Percentiles rank a stretch among this genome's conserved stretches.
Conservation (phyloP, 805 yeast species). For the Lipomyces kockii region DNA sequence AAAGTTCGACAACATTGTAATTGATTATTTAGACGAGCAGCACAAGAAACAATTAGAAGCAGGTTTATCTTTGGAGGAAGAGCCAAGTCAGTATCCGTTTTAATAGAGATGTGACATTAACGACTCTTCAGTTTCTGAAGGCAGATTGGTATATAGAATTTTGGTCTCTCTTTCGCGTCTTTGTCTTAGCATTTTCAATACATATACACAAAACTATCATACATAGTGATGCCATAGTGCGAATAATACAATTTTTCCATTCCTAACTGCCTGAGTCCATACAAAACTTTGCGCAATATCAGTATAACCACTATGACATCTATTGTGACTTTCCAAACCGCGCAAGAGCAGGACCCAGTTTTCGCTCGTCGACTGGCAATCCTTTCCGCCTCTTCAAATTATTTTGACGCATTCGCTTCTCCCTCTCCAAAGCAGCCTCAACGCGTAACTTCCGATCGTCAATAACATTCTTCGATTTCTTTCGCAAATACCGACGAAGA, state of each 20-base stretch:
- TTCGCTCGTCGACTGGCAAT: slow-evolving; percentile 25
- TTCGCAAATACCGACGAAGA: slow-evolving; percentile 76
- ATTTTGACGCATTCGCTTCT: slow-evolving; percentile 70
- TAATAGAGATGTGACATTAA: slow-evolving; percentile 10
- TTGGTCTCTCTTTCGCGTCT: background rate
- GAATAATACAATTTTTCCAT: too few species aligned
- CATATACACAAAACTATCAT: background rate
- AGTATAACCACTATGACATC: background rate
- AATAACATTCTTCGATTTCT: slow-evolving; percentile 80
- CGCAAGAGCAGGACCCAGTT: slow-evolving; percentile 35
- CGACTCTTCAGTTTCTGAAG: background rate
- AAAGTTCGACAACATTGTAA: slow-evolving; percentile 29
- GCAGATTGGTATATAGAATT: background rate
- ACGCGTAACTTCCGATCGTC: slow-evolving; percentile 82
- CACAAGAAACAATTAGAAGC: slow-evolving; percentile 32
- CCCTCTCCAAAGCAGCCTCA: slow-evolving; percentile 72
- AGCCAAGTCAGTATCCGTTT: slow-evolving; percentile 30
- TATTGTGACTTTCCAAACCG: slow-evolving; percentile 22
- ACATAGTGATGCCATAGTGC: background rate
- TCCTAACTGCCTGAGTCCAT: background rate
- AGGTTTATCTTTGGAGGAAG: slow-evolving; percentile 26
- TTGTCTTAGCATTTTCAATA: background rate
- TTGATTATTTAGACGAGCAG: slow-evolving; percentile 33
- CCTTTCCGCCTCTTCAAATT: slow-evolving; percentile 53
- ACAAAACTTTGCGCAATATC: slow-evolving; percentile 1